Base-by-base conservation (phyloP, 192 early-diverging fungal genomes). In the Chytriomyces hyalinus region DNA sequence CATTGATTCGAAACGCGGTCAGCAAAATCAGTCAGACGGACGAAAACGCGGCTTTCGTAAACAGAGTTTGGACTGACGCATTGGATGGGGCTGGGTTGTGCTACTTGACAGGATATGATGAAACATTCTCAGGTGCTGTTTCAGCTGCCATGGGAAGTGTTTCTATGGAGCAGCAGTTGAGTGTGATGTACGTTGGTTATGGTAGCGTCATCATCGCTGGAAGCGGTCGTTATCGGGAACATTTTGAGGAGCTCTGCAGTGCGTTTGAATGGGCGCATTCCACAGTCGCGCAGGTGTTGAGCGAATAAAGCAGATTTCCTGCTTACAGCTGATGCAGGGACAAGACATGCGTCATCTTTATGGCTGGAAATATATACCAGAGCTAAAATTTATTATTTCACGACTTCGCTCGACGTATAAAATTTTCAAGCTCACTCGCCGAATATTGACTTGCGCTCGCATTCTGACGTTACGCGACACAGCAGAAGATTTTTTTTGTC, bases 121-220 rank as follows among this genome's bases (percentile, higher is more conserved):
- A 57, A 13, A 57, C 13, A n/a, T 13, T n/a, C 20, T 20, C 53
- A 13, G 53, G 53, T n/a, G 13, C 53, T n/a, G 13, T 57, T 13
- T 13, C 20, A 20, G 53, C 53, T n/a, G 53, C 53, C 53, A 57
- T 57, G 53, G 53, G 53, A 13, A 57, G 20, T 57, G 15, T 57
- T 57, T 57, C 4, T 20, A 57, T 57, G 53, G 15, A 1, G 13
- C 53, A 57, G 20, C 53, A 57, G 20, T 2, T 57, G 53, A 57
- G 53, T 57, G 53, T 57, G 53, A 57, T 57, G 53, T 57, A 57
- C 20, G 53, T 57, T 57, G 53, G 53, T n/a, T n/a, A n/a, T 13
- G 20, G 53, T 1, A 57, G 53, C 20, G 53, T 57, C 53, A 57
- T 57, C 15, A n/a, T 57, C 15, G 53, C 20, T 57, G 53, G 15